Conservation (phyloP, 345 rosid species). For the Brassica carinata region DNA sequence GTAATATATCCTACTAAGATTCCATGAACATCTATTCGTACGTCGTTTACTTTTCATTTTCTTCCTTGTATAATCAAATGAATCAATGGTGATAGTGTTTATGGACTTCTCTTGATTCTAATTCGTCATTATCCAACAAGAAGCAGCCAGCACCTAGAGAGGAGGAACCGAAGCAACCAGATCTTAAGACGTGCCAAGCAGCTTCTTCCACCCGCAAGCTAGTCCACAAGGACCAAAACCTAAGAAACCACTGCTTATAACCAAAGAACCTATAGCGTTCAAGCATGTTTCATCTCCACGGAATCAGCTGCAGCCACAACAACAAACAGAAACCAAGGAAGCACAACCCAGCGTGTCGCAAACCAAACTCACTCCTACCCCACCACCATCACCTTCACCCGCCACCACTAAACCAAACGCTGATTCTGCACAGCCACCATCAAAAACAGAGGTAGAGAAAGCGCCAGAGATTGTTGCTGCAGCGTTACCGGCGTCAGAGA, state of each 20-base stretch:
- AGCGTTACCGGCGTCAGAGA: slow-evolving; percentile 41
- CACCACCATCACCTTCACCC: slow-evolving; percentile 30
- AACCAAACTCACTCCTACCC: slow-evolving; percentile 25
- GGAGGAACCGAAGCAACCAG: slow-evolving; percentile 35
- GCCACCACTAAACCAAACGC: slow-evolving; percentile 24
- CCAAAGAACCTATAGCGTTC: slow-evolving; percentile 39
- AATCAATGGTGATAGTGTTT: neutral
- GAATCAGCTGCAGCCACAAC: slow-evolving; percentile 30
- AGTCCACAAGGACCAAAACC: slow-evolving; percentile 6
- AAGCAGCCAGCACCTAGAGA: slow-evolving; percentile 34
- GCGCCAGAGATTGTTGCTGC: slow-evolving; percentile 49
- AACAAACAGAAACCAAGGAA: slow-evolving; percentile 28
- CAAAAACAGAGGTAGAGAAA: slow-evolving; percentile 46
- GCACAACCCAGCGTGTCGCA: slow-evolving; percentile 36
- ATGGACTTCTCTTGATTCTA: neutral
- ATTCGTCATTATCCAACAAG: slow-evolving; percentile 24
- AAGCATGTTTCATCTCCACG: slow-evolving; percentile 32
- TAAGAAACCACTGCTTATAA: slow-evolving; percentile 34
- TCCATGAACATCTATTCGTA: slow-evolving; percentile 6
- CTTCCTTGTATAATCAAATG: neutral
- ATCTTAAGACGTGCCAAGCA: slow-evolving; percentile 30
- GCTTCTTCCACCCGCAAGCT: slow-evolving; percentile 8
- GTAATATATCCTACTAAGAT: slow-evolving; percentile 39
- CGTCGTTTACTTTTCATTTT: neutral
- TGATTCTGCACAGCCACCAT: slow-evolving; percentile 27